phyloP scores from a whole-genome alignment of 1,139 yeast species.

The Debaryomycetaceae sp. region DNA sequence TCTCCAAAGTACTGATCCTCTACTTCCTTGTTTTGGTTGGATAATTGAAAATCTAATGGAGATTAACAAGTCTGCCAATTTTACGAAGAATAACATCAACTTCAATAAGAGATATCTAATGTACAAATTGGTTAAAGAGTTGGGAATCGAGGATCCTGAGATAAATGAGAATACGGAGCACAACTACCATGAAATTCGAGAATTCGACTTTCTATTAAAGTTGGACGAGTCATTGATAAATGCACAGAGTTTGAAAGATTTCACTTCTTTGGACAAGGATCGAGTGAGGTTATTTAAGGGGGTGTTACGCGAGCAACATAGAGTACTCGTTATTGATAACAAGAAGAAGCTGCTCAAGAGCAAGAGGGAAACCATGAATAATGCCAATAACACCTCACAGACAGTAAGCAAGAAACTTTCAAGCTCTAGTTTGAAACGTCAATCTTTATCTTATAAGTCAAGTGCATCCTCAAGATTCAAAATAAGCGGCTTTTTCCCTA shows the following conservation, averaged over 20 bases:
- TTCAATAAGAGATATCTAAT: constrained; percentile 44
- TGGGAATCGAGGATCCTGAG: constrained; percentile 37
- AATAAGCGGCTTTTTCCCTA: constrained; percentile 41
- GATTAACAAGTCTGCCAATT: constrained; percentile 36
- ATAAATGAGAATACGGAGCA: constrained; percentile 17
- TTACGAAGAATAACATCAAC: constrained; percentile 27
- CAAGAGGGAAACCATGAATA: background rate
- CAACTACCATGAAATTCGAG: constrained; percentile 36
- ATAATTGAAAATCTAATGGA: constrained; percentile 42
- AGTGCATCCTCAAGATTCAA: constrained; percentile 40
- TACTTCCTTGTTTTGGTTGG: constrained; percentile 81
- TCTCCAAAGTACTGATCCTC: constrained; percentile 34
- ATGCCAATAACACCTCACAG: constrained; percentile 3
- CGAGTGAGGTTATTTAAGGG: constrained; percentile 27
- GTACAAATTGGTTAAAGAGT: constrained; percentile 40
- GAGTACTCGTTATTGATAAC: constrained; percentile 31
- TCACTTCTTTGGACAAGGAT: constrained; percentile 25
- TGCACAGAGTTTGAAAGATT: constrained; percentile 25
- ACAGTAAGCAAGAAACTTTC: constrained; percentile 31
- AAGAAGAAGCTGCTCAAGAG: constrained; percentile 29
- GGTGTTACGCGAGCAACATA: constrained; percentile 34
- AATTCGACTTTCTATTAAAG: constrained; percentile 44
- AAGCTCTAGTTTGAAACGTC: constrained; percentile 33
- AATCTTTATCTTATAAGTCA: constrained; percentile 41
- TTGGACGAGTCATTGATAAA: constrained; percentile 36